A percentile compares a stretch with the other conserved stretches of the same genome.
Conservation (phyloP, 2,329 filamentous ascomycete genomes). For the Ascocoryne sarcoides region DNA sequence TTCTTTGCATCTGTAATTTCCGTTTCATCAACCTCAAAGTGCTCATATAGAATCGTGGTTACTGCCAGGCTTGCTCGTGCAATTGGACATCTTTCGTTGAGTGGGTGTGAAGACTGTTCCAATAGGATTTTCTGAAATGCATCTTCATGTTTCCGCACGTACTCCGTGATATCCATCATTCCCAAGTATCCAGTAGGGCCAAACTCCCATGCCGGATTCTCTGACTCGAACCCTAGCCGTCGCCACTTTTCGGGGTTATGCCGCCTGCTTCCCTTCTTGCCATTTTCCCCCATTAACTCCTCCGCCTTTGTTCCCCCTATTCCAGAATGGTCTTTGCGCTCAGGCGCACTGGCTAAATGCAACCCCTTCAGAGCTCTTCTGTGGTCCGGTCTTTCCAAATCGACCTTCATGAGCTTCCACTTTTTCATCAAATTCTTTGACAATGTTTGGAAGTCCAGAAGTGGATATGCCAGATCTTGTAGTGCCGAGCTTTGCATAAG, state of each 20-base stretch:
- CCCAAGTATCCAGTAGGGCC: slow-evolving; percentile 79
- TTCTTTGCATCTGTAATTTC: slow-evolving; percentile 71
- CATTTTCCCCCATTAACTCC: slow-evolving; percentile 28
- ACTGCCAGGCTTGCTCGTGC: slow-evolving; percentile 79
- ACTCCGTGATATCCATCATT: slow-evolving; percentile 96
- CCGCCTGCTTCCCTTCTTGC: slow-evolving; percentile 51
- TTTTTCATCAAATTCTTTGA: slow-evolving; percentile 81
- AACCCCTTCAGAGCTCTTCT: slow-evolving; percentile 68
- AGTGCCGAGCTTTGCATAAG: slow-evolving; percentile 92
- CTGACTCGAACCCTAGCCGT: slow-evolving; percentile 81
- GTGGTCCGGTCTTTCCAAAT: slow-evolving; percentile 82
- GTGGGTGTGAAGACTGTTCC: slow-evolving; percentile 71
- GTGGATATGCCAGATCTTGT: slow-evolving; percentile 80
- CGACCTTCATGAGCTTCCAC: slow-evolving; percentile 79
- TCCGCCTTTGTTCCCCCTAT: slow-evolving; percentile 24
- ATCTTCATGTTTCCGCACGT: slow-evolving; percentile 84
- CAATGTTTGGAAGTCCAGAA: slow-evolving; percentile 87
- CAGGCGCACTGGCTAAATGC: slow-evolving; percentile 72
- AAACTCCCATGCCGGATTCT: slow-evolving; percentile 81
- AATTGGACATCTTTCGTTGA: slow-evolving; percentile 72
- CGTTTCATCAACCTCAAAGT: slow-evolving; percentile 85
- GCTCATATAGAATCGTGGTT: slow-evolving; percentile 83
- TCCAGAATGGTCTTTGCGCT: slow-evolving; percentile 35
- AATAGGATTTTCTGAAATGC: slow-evolving; percentile 84
- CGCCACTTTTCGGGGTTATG: slow-evolving; percentile 92